These are phyloP conservation scores for Colletotrichum plurivorum DNA, from an alignment of 2,329 filamentous ascomycete species.

Conservation along the genomic window DNA sequence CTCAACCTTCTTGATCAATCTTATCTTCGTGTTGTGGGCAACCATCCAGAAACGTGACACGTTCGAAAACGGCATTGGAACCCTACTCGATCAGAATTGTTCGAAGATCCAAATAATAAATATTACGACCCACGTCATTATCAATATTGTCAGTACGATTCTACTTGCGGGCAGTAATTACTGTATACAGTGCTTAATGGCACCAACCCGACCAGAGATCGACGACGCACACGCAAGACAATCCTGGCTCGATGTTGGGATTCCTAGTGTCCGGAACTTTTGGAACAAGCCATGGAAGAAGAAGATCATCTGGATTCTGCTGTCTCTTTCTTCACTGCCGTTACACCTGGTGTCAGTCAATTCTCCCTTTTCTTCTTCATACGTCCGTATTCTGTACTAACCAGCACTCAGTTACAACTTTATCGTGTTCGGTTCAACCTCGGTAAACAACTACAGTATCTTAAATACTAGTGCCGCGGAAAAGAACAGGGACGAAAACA, in stretches of 20 bases:
- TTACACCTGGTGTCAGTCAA: slow-evolving; percentile 3
- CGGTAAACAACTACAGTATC: background rate
- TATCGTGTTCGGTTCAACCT: background rate
- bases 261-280: slow-evolving; percentile 42
- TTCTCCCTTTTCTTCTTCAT: no score
- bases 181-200: slow-evolving; percentile 53
- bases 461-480: background rate
- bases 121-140: slow-evolving; percentile 45
- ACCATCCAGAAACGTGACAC: background rate
- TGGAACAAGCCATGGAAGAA: slow-evolving; percentile 36
- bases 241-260: slow-evolving; percentile 44
- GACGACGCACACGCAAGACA: slow-evolving; percentile 42
- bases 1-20: background rate
- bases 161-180: slow-evolving; percentile 53
- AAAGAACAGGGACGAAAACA: background rate
- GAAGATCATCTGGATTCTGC: background rate
- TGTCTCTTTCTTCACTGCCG: slow-evolving; percentile 1
- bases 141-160: slow-evolving; percentile 49
- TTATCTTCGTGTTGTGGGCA: slow-evolving; percentile 4
- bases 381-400: background rate
- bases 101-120: background rate
- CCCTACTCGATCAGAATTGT: background rate
- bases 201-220: slow-evolving; percentile 51
- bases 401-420: background rate
- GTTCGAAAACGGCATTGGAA: background rate